Base-by-base conservation (phyloP, 768 basidiomycete genomes). In the Boletellus ananiceps region DNA sequence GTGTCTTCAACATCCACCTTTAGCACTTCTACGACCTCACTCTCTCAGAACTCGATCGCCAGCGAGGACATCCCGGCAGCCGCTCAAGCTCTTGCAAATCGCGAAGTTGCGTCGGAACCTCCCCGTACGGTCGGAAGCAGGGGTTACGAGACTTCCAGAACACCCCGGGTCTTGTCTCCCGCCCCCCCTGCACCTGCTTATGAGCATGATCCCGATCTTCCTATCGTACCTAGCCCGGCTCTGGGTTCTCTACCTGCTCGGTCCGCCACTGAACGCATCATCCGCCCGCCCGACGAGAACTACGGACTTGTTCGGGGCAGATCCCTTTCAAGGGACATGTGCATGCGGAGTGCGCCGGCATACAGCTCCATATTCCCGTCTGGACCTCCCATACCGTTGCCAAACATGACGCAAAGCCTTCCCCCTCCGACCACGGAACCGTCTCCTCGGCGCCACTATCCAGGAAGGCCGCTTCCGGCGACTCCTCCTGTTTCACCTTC, bases 311-410 rank as follows among this genome's bases (percentile, higher is more conserved):
- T 61, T 15, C 65, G 66, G 8, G 65, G 67, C 9, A 57, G 66
- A 46, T 69, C 65, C 27, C 54, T 65, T 39, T 69, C 65, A n/a
- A 51, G 65, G 14, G 65, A 67, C 33, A 47, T 63, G 50, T 52
- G 63, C 1, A 59, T 67, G 57, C 65, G 66, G 34, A 67, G 65
- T 40, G 66, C 67, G 5, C 66, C 66, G 4, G 66, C 66, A 15
- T 69, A 67, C 40, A 67, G 63, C 29, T 45, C 61, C 5, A 63
- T 69, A 27, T 69, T 67, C 52, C 66, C 66, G 2, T 65, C 66
- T 8, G 65, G 65, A n/a, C 65, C 65, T 29, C 65, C 65, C n/a
- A 53, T 48, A 2, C 59, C 65, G 1, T 47, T 64, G 8, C 65
- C 44, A 9, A 54, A 67, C 27, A 41, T 38, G 49, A 57, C 57